Percentiles rank a stretch among this genome's conserved stretches.
phyloP scores from a whole-genome alignment of 805 yeast species.

The Martiniozyma abietophila region DNA sequence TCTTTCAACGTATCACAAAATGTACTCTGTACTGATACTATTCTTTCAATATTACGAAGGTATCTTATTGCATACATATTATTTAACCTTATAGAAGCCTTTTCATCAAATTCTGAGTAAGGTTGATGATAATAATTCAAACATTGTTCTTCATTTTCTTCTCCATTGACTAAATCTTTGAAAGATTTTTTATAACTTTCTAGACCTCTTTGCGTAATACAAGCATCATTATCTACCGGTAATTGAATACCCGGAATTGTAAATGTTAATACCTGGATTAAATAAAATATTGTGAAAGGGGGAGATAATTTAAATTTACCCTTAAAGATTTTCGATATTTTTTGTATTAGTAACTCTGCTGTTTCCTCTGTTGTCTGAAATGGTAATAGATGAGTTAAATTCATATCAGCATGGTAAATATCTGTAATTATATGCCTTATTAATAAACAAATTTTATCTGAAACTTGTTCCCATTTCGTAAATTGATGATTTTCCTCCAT shows the following conservation, averaged over 20 bases:
- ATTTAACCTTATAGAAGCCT: conserved; percentile 1
- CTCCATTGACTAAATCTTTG: conserved; percentile 3
- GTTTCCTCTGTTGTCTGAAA: no score
- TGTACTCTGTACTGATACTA: no score
- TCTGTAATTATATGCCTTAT: no score
- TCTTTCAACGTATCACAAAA: no score
- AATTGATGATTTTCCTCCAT: conserved; percentile 2
- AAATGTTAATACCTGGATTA: conserved; percentile 3
- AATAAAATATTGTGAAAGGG: conserved; percentile 3
- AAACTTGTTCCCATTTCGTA: conserved; percentile 2
- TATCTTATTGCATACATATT: conserved; percentile 6
- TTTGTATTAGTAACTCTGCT: no score
- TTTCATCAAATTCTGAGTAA: conserved; percentile 1
- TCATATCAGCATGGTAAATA: no score
- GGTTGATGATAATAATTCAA: conserved; percentile 5
- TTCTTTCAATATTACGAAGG: conserved; percentile 1
- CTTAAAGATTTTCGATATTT: no score
- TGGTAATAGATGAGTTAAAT: no score
- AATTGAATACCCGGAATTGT: conserved; percentile 1
- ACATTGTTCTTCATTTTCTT: neutral
- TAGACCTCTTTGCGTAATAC: neutral
- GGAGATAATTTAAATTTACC: conserved; percentile 1
- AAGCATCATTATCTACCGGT: conserved; percentile 2
- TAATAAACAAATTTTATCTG: no score
- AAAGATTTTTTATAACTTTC: neutral